A percentile compares a stretch with the other conserved stretches of the same genome.
phyloP scores from a whole-genome alignment of 805 yeast genomes.

The Ogataea methylovora region DNA sequence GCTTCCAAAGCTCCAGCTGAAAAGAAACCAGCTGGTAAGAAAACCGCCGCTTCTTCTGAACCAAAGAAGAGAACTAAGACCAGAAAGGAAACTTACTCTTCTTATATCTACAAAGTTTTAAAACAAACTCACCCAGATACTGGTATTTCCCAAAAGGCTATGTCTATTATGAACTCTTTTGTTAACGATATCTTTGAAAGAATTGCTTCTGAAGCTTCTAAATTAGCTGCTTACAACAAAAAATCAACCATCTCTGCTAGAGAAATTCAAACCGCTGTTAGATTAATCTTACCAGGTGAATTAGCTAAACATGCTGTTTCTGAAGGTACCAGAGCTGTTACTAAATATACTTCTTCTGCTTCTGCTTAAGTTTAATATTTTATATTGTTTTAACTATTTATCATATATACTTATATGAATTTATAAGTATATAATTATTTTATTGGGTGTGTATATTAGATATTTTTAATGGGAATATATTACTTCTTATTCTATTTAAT shows the following conservation, averaged over 20 bases:
- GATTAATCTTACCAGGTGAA: constrained; percentile 98
- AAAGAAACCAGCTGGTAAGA: constrained; percentile 88
- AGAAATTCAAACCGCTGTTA: constrained; percentile 97
- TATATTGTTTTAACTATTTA: constrained; percentile 6
- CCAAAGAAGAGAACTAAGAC: constrained; percentile 89
- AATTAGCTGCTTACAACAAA: constrained; percentile 98
- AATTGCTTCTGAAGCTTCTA: constrained; percentile 96
- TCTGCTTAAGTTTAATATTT: constrained; percentile 22
- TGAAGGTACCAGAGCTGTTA: constrained; percentile 98
- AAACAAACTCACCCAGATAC: constrained; percentile 99
- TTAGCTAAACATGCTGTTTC: constrained; percentile 97
- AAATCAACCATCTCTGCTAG: constrained; percentile 96
- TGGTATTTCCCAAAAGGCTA: constrained; percentile 97
- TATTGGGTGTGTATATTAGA: constrained; percentile 27
- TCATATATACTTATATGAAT: constrained; percentile 9
- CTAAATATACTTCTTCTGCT: constrained; percentile 79
- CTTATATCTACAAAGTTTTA: constrained; percentile 96
- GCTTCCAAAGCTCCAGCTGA: constrained; percentile 98
- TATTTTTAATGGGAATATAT: constrained; percentile 18
- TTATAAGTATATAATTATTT: constrained; percentile 9
- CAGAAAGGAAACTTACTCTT: constrained; percentile 97
- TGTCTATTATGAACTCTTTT: constrained; percentile 98
- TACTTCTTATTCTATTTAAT: constrained; percentile 7
- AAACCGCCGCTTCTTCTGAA: constrained; percentile 76
- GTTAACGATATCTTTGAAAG: constrained; percentile 98